Conservation (phyloP, 345 rosid genomes). For the Salix arbutifolia region DNA sequence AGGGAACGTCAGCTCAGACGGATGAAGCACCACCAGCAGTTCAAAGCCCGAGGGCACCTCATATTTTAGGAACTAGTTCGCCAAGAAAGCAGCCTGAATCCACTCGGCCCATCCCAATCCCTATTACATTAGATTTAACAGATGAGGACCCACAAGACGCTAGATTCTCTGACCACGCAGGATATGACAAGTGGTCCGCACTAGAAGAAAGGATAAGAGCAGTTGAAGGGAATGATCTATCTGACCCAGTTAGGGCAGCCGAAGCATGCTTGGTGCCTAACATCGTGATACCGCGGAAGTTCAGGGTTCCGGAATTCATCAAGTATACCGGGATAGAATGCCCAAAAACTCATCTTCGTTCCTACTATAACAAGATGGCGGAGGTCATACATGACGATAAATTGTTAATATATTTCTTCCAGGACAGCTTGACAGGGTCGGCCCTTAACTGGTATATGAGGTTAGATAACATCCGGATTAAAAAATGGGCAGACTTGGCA, state of each 20-base stretch:
- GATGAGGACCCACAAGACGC: fast-evolving
- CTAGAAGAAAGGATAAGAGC: not conserved
- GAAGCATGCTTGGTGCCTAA: not conserved
- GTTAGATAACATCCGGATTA: no score
- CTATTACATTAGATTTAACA: not conserved
- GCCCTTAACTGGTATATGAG: no score
- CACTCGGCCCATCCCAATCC: not conserved
- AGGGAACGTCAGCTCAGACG: no score
- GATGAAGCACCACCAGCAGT: no score
- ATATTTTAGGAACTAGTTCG: no score
- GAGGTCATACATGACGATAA: no score
- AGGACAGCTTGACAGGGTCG: no score
- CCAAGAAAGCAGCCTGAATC: no score
- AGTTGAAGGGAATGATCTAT: not conserved
- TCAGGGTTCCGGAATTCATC: fast-evolving
- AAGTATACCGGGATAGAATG: not conserved
- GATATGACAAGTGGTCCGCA: not conserved
- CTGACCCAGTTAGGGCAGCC: fast-evolving
- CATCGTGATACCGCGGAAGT: not conserved
- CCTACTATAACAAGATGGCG: no score
- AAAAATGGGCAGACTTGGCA: no score
- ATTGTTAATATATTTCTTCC: no score
- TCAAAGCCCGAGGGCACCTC: no score
- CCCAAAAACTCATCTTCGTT: not conserved
- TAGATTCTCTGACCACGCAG: fast-evolving